phyloP scores from a whole-genome alignment of 2,329 filamentous ascomycete genomes.

The Didymella exigua region DNA sequence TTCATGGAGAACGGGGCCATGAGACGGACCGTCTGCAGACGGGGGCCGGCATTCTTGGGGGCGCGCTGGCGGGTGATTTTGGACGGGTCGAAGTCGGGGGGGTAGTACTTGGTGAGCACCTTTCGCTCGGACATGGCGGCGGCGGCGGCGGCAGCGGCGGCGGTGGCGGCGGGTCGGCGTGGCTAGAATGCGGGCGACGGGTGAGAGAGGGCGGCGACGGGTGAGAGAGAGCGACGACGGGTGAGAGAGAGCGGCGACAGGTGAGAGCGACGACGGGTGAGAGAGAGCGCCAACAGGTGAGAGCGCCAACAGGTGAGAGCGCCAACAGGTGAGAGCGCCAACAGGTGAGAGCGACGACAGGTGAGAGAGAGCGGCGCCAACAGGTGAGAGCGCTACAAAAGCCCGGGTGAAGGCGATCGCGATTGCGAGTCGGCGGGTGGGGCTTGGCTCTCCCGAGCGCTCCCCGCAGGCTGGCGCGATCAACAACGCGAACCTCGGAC shows the following conservation, averaged over 20 bases:
- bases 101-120: slow-evolving; percentile 70
- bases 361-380: not conserved
- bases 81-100: slow-evolving; percentile 87
- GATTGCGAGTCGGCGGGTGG: not conserved
- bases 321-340: not conserved
- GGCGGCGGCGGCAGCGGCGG: not conserved
- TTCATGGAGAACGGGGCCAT: slow-evolving; percentile 89
- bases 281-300: not conserved
- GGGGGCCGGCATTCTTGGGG: slow-evolving; percentile 75
- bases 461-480: slow-evolving; percentile 21
- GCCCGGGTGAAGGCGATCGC: not conserved
- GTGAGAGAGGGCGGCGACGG: not conserved
- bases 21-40: slow-evolving; percentile 82
- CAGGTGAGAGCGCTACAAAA: not conserved
- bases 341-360: not conserved
- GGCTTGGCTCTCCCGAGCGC: slow-evolving; percentile 11
- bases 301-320: no score
- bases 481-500: slow-evolving; percentile 8
- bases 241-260: not conserved
- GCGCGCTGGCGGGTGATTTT: slow-evolving; percentile 72
- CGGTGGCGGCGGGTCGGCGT: not conserved
- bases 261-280: not conserved
- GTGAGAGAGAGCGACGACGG: not conserved
- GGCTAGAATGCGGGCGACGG: not conserved
- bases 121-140: slow-evolving; percentile 82